A percentile compares a stretch with the other conserved stretches of the same genome.
Evolutionary conservation across 2,329 filamentous ascomycete genomes (phyloP).

Genomic region (Exserohilum rostratum): DNA sequence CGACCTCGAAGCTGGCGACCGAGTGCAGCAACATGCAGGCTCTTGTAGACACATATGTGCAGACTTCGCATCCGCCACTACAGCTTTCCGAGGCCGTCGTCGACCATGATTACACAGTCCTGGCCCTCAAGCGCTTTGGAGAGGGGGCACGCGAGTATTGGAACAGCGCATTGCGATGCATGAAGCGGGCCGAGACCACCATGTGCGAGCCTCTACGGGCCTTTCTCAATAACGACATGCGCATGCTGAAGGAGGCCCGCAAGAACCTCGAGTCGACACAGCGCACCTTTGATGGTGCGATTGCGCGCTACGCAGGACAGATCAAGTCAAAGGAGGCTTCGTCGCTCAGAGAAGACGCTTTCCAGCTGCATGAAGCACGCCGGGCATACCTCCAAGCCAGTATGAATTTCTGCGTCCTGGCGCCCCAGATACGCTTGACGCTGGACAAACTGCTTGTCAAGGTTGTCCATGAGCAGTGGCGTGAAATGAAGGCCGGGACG

Average conservation of each 20-base stretch:
- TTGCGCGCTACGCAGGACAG: slow-evolving; percentile 82
- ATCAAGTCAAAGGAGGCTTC: slow-evolving; percentile 94
- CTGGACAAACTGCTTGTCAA: slow-evolving; percentile 87
- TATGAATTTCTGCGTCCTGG: slow-evolving; percentile 89
- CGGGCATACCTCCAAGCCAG: slow-evolving; percentile 90
- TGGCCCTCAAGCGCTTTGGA: slow-evolving; percentile 82
- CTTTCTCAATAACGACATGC: slow-evolving; percentile 80
- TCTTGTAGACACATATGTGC: slow-evolving; percentile 76
- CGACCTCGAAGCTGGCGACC: slow-evolving; percentile 65
- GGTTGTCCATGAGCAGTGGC: slow-evolving; percentile 85
- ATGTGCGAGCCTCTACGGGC: slow-evolving; percentile 81
- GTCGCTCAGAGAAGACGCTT: slow-evolving; percentile 89
- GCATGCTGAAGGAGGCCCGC: slow-evolving; percentile 83
- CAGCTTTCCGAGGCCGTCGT: slow-evolving; percentile 81
- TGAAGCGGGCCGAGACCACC: slow-evolving; percentile 77
- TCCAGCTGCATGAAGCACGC: slow-evolving; percentile 89
- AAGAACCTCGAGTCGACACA: slow-evolving; percentile 78
- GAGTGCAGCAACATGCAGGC: slow-evolving; percentile 79
- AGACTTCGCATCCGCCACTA: slow-evolving; percentile 74
- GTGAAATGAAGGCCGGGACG: slow-evolving; percentile 76
- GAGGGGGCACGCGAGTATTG: slow-evolving; percentile 90
- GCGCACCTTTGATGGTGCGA: slow-evolving; percentile 79
- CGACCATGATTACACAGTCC: slow-evolving; percentile 92
- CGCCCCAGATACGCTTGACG: slow-evolving; percentile 81
- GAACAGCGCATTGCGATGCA: slow-evolving; percentile 73